A percentile compares a stretch with the other conserved stretches of the same genome.
These are phyloP conservation scores for Alternaria novae-zelandiae DNA, from an alignment of 2,329 filamentous ascomycete species.

Conservation along the genomic window DNA sequence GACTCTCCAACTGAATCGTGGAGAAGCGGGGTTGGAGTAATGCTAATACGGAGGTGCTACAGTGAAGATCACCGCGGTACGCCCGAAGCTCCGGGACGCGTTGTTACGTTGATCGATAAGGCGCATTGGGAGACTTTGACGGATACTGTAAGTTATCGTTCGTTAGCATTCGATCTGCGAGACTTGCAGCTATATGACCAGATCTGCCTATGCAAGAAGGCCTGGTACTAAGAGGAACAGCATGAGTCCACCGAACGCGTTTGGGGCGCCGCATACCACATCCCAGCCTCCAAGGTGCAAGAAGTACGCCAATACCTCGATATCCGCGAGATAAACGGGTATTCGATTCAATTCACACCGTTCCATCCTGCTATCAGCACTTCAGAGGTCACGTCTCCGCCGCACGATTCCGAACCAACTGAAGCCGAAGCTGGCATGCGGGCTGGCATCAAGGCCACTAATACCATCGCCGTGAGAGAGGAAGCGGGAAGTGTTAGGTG, in stretches of 20 bases:
- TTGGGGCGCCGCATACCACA: conserved; percentile 94
- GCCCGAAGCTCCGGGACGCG: conserved; percentile 82
- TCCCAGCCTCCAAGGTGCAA: conserved; percentile 71
- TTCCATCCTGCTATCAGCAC: conserved; percentile 68
- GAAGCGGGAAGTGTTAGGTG: conserved; percentile 43
- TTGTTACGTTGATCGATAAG: conserved; percentile 89
- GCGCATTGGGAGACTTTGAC: conserved; percentile 79
- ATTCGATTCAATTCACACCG: conserved; percentile 88
- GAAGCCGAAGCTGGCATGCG: conserved; percentile 18
- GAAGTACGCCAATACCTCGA: conserved; percentile 91
- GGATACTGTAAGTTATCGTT: conserved; percentile 60
- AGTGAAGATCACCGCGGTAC: conserved; percentile 97
- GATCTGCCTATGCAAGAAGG: too few species aligned
- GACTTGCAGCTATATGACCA: conserved; percentile 22
- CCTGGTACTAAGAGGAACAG: conserved; percentile 8
- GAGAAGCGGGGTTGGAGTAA: background rate
- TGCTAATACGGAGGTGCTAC: conserved; percentile 10
- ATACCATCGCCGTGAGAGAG: background rate
- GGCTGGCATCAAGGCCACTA: conserved; percentile 46
- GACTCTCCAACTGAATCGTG: background rate
- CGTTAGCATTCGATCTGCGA: conserved; percentile 24
- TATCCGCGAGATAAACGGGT: conserved; percentile 96
- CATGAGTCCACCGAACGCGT: conserved; percentile 66
- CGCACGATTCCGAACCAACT: background rate
- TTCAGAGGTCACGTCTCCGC: conserved; percentile 31